Conservation (phyloP, 768 basidiomycete species). For the Galerina marginata region DNA sequence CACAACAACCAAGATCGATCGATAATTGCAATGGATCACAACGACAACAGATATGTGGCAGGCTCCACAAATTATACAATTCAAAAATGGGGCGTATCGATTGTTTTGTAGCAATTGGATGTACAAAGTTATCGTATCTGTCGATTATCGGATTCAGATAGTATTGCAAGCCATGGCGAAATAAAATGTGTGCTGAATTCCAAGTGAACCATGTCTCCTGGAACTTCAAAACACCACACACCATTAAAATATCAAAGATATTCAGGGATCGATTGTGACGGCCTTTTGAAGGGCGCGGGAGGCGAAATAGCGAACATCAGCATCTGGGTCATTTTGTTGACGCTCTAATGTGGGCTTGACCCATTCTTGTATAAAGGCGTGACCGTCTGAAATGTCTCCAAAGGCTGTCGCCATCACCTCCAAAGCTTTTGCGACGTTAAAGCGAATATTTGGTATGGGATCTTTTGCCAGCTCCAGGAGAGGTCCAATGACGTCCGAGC, state of each 20-base stretch:
- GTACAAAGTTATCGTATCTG: constrained; percentile 1
- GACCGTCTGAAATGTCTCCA: constrained; percentile 68
- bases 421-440: constrained; percentile 96
- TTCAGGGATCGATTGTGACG: constrained; percentile 14
- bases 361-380: constrained; percentile 71
- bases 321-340: constrained; percentile 87
- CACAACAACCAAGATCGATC: too few species aligned
- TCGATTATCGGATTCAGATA: constrained; percentile 1
- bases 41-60: too few species aligned
- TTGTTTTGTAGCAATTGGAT: neutral
- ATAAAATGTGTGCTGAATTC: neutral
- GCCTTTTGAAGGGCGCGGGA: constrained; percentile 75
- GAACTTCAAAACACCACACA: neutral
- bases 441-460: constrained; percentile 98
- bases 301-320: constrained; percentile 96
- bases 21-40: too few species aligned
- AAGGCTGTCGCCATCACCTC: constrained; percentile 85
- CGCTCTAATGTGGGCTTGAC: constrained; percentile 86
- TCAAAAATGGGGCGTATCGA: neutral
- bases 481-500: constrained; percentile 82
- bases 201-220: neutral
- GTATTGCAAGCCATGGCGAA: neutral
- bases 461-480: constrained; percentile 84
- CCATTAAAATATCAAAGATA: neutral
- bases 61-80: neutral